phyloP scores from a whole-genome alignment of 345 rosid species.

The Eucalyptus marginata region DNA sequence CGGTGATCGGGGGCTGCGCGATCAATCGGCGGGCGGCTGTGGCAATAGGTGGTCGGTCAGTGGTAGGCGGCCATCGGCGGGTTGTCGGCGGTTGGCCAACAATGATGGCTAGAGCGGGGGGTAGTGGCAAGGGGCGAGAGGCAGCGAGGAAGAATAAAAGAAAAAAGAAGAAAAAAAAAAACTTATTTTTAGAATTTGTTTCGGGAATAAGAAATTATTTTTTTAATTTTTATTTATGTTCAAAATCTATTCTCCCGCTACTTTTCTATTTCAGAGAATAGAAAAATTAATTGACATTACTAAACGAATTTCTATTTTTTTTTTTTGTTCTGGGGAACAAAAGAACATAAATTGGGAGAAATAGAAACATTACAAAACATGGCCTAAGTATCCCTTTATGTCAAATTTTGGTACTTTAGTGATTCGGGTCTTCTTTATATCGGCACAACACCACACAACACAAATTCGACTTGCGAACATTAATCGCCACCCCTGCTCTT shows the following conservation, averaged over 20 bases:
- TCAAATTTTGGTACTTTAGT: too few species aligned
- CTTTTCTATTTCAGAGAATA: too few species aligned
- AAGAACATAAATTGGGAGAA: too few species aligned
- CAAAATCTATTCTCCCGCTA: fast-evolving
- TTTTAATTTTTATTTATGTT: too few species aligned
- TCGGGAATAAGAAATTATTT: fast-evolving
- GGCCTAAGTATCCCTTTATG: too few species aligned
- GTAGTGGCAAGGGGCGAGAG: too few species aligned
- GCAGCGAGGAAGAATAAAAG: too few species aligned
- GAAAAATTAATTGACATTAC: too few species aligned
- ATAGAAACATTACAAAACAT: too few species aligned
- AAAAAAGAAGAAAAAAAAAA: too few species aligned
- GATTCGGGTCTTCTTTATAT: neutral
- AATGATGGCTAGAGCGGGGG: fast-evolving
- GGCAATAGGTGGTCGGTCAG: fast-evolving
- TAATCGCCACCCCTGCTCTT: neutral
- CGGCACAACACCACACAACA: fast-evolving
- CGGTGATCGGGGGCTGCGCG: fast-evolving
- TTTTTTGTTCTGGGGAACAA: fast-evolving
- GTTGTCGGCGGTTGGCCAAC: fast-evolving
- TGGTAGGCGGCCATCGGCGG: fast-evolving
- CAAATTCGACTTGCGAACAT: fast-evolving
- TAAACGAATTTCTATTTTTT: fast-evolving
- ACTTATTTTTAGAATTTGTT: too few species aligned
- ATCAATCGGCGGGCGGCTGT: fast-evolving